Evolutionary conservation across 352 stramenopile species (phyloP), one percentile per base, ranked within the genome.

Genomic region (Phytophthora fragariaefolia): DNA sequence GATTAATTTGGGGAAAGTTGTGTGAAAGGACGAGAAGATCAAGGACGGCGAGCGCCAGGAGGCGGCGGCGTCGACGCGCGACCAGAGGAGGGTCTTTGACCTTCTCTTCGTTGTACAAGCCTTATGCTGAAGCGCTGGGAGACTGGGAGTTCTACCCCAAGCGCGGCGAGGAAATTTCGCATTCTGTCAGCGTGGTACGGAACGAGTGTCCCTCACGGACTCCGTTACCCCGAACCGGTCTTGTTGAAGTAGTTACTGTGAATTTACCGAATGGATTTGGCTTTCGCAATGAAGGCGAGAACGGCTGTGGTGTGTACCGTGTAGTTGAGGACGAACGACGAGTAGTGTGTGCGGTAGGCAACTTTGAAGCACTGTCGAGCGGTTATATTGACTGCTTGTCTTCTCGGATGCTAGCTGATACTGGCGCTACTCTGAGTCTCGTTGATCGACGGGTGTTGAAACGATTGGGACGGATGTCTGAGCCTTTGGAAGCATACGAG

Each of bases 401-500:
- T 24, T 23, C 48, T 18, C 27, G 17, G 27, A 56, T 56, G n/a
- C 26, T 60, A 13, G 53, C 38, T 1, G 53, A 60, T 42, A 60
- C 52, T 2, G 52, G 38, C 22, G 52, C 38, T 18, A 42, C 53
- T 13, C n/a, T 60, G 15, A 60, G 53, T 28, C 6, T 60, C 0
- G 53, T 59, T 15, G 24, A 59, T 36, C 13, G 17, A 6, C 4
- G 4, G 0, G 36, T 51, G 36, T 24, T 60, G 38, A 49, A 50
- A 12, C 22, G 38, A 10, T 13, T 51, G 8, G 26, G 52, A 12
- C 34, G 38, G 9, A 4, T 38, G 0, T 2, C 4, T 0, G 38
- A 40, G 17, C 17, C 52, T 0, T 24, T 60, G 7, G 8, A 18
- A 30, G 23, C 36, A 9, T 43, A 60, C 13, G 23, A 49, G 6